Percentiles rank a stretch among this genome's conserved stretches.
These are phyloP conservation scores for Guyanaporus albipodus DNA, from an alignment of 768 basidiomycete species.

Conservation along the genomic window DNA sequence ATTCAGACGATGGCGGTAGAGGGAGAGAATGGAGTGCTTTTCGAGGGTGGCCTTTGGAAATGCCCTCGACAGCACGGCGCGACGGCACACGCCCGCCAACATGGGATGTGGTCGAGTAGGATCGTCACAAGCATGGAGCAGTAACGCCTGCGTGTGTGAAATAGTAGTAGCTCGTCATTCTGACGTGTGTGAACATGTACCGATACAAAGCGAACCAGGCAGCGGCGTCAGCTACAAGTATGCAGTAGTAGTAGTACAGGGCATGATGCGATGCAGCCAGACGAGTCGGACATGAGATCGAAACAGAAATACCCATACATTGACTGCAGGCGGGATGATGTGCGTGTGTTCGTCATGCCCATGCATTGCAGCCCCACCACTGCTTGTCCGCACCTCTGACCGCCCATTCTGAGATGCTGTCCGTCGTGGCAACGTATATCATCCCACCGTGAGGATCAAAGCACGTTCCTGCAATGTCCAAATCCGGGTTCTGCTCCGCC, in stretches of 20 bases:
- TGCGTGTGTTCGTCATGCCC: constrained; percentile 31
- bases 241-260: constrained; percentile 21
- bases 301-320: constrained; percentile 8
- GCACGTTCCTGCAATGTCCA: constrained; percentile 66
- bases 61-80: constrained; percentile 15
- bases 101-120: constrained; percentile 11
- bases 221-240: constrained; percentile 14
- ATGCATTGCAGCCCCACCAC: constrained; percentile 59
- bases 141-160: too few species aligned
- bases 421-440: constrained; percentile 64
- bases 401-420: constrained; percentile 73
- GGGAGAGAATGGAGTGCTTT: constrained; percentile 5
- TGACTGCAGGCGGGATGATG: background rate
- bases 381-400: constrained; percentile 67
- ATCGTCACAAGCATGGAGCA: too few species aligned
- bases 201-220: constrained; percentile 1
- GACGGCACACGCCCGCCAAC: constrained; percentile 24
- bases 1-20: constrained; percentile 3
- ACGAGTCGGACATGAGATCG: constrained; percentile 7
- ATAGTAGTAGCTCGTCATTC: too few species aligned
- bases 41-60: background rate
- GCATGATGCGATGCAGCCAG: constrained; percentile 12
- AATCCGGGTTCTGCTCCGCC: constrained; percentile 22
- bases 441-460: constrained; percentile 68
- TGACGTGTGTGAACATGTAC: background rate